phyloP scores from a whole-genome alignment of 768 basidiomycete species.

The Tremella fuciformis region DNA sequence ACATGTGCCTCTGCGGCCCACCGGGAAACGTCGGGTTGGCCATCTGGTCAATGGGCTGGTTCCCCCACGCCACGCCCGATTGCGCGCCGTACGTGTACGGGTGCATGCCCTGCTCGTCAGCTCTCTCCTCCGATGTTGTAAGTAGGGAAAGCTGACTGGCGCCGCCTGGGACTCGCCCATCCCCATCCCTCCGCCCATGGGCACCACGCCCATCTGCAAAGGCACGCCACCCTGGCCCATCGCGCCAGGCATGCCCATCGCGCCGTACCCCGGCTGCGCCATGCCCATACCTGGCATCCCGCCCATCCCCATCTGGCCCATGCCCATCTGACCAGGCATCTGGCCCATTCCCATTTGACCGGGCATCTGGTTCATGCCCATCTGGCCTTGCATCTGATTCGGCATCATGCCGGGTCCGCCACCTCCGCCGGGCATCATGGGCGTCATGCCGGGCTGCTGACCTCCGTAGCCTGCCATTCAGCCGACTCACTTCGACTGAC shows the following conservation, averaged over 20 bases:
- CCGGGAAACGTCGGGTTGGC: slow-evolving; percentile 44
- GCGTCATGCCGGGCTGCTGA: no score
- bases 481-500: no score
- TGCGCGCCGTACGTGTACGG: slow-evolving; percentile 39
- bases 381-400: neutral
- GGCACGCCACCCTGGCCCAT: slow-evolving; percentile 16
- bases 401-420: no score
- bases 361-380: slow-evolving; percentile 3
- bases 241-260: slow-evolving; percentile 28
- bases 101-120: slow-evolving; percentile 41
- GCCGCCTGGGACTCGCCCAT: slow-evolving; percentile 42
- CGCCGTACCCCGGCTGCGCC: slow-evolving; percentile 31
- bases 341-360: neutral
- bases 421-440: no score
- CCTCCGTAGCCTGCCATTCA: no score
- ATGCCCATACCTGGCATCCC: slow-evolving; percentile 31
- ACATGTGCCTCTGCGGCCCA: slow-evolving; percentile 36
- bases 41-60: slow-evolving; percentile 44
- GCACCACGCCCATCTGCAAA: slow-evolving; percentile 12
- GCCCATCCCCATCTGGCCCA: slow-evolving; percentile 6
- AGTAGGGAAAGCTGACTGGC: slow-evolving; percentile 32
- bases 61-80: slow-evolving; percentile 39
- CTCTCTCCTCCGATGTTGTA: neutral
- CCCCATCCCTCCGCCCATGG: slow-evolving; percentile 20
- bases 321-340: neutral